These are phyloP conservation scores for Lactuca saligna DNA, from an alignment of 129 eudicot genomes.

Conservation along the genomic window DNA sequence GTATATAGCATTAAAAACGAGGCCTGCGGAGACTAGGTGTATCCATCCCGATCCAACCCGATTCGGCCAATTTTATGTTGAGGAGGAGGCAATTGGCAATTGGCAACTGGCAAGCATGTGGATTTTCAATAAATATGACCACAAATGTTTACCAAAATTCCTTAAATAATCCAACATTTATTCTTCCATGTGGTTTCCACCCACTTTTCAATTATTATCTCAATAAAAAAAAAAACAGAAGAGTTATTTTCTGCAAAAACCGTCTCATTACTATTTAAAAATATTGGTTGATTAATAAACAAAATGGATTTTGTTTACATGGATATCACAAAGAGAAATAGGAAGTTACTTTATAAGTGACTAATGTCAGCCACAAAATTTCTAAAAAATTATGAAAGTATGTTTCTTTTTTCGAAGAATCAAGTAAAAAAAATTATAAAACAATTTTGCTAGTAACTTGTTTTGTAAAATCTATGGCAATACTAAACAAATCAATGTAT, in stretches of 20 bases:
- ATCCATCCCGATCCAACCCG: neutral
- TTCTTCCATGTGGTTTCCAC: conserved; percentile 27
- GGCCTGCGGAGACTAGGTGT: neutral
- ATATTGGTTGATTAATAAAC: neutral
- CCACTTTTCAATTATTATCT: conserved; percentile 10
- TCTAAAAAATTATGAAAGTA: no score
- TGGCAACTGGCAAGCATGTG: conserved; percentile 35
- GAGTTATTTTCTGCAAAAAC: neutral
- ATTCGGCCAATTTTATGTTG: neutral
- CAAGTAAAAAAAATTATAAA: no score
- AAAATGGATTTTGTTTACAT: no score
- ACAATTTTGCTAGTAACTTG: no score
- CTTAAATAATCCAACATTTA: conserved; percentile 29
- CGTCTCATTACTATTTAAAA: neutral
- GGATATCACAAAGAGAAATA: no score
- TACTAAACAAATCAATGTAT: no score
- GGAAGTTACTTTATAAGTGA: no score
- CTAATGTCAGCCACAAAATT: no score
- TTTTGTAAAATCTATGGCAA: no score
- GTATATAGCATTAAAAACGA: neutral
- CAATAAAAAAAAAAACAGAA: no score
- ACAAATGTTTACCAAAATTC: conserved; percentile 7
- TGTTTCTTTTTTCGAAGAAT: no score
- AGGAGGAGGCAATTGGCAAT: conserved; percentile 22
- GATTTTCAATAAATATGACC: conserved; percentile 1